Percentiles rank a stretch among this genome's conserved stretches.
Evolutionary conservation across 345 rosid genomes (phyloP).

Genomic region (Linum usitatissimum): DNA sequence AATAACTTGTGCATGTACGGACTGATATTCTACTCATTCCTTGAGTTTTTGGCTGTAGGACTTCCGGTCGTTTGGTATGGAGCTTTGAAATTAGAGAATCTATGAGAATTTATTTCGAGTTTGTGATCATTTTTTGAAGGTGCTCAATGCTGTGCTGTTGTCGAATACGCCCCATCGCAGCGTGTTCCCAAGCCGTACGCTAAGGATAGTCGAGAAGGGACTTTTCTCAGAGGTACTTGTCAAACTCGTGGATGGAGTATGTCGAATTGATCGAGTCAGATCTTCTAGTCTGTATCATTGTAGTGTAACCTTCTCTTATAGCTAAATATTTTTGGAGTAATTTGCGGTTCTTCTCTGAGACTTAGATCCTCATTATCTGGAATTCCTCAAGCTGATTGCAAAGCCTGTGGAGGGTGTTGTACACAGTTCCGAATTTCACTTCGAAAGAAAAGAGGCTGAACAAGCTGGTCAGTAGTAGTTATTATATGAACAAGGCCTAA

Average conservation of each 20-base stretch:
- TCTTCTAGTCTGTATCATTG: neutral
- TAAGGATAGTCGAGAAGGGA: conserved; percentile 60
- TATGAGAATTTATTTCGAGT: too few species aligned
- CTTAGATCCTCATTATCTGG: conserved; percentile 58
- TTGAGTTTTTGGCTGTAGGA: neutral
- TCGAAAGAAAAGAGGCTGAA: conserved; percentile 65
- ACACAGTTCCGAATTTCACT: conserved; percentile 43
- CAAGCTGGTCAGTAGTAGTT: conserved; percentile 35
- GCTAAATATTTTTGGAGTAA: neutral
- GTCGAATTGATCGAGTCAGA: neutral
- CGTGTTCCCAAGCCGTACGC: conserved; percentile 37
- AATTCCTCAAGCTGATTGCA: conserved; percentile 53
- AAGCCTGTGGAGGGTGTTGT: conserved; percentile 56
- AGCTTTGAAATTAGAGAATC: too few species aligned
- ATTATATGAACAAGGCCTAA: neutral
- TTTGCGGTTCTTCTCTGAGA: neutral
- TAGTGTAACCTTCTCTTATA: neutral
- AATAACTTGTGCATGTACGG: too few species aligned
- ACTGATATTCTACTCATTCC: neutral
- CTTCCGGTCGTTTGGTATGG: neutral
- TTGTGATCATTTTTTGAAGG: conserved; percentile 23
- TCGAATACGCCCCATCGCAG: conserved; percentile 71
- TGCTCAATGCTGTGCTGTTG: conserved; percentile 50
- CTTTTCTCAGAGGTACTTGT: conserved; percentile 36
- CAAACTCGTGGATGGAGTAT: neutral